Evolutionary conservation across 805 yeast genomes (phyloP), one percentile per base, ranked within the genome.

Genomic region (Ogataea neopini): DNA sequence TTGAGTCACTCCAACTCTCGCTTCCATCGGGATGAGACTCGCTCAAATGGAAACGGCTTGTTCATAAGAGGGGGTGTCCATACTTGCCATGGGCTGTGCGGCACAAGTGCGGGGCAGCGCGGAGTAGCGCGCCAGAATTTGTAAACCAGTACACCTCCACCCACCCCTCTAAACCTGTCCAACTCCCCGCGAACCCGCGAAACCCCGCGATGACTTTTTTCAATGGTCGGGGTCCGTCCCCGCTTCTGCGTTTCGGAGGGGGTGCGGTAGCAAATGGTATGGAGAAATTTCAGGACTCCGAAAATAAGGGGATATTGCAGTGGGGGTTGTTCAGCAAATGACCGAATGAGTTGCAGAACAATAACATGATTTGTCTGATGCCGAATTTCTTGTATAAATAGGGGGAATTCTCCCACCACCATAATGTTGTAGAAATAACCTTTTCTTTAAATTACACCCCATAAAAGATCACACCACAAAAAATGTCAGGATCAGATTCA

Each of bases 401-500:
- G 32, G 3, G 42, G 7, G 14, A 6, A 14, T 6, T 11, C 15
- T 25, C 20, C 10, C 32, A 30, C 19, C 32, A 8, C 17, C 13
- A 18, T 25, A n/a, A 14, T 20, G 3, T 14, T 13, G 28, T 25
- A 13, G 14, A 14, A 30, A n/a, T 30, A 8, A 11, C 5, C 15
- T 8, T 4, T 3, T 30, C 14, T n/a, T 30, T 8, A 28, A 28
- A 28, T 4, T n/a, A 30, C 34, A 30, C 34, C 37, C 37, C 37
- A 6, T 3, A 18, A n/a, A 4, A 18, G 19, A 34, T 34, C 37
- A 20, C 28, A n/a, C 17, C 40, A 25, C 14, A 22, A 8, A 22
- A 8, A 28, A 40, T 57, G 62, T 57, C 61, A 1, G 45, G 40
- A 22, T 47, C 58, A 15, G 59, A 57, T 38, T 58, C 63, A 6